Evolutionary conservation across 148 eudicot genomes (phyloP).

Genomic region (Camellia sinensis): DNA sequence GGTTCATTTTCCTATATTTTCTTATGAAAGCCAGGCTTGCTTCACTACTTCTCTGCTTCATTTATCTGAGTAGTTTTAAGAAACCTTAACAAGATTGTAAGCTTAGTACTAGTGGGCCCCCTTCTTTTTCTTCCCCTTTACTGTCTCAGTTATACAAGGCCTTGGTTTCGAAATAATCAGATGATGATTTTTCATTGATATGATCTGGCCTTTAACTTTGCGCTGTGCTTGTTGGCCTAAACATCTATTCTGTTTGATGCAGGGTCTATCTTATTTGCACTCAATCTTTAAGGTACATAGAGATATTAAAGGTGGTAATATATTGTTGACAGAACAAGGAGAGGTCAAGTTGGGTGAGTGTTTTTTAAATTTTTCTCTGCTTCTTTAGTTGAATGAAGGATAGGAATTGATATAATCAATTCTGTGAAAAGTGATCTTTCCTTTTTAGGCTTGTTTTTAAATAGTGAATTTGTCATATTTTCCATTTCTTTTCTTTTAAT

Average conservation of each 20-base stretch:
- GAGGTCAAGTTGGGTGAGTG: slow-evolving; percentile 94
- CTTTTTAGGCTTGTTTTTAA: slow-evolving; percentile 15
- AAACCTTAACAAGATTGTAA: not conserved
- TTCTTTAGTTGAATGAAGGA: not conserved
- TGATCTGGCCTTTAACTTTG: not conserved
- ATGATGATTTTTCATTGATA: not conserved
- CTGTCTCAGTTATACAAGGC: not conserved
- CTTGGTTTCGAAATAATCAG: not conserved
- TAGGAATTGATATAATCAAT: not conserved
- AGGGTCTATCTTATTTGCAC: slow-evolving; percentile 97
- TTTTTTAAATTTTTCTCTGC: slow-evolving; percentile 6
- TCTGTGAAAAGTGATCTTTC: not conserved
- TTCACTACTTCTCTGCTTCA: not conserved
- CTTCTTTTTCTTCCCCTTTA: not conserved
- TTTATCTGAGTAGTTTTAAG: not conserved
- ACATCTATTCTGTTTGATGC: slow-evolving; percentile 24
- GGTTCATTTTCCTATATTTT: not conserved
- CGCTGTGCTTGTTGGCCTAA: slow-evolving; percentile 1
- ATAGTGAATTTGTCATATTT: not conserved
- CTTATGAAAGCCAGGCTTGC: not conserved
- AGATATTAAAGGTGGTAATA: slow-evolving; percentile 97
- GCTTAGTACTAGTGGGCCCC: not conserved
- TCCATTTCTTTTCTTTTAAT: slow-evolving; percentile 15
- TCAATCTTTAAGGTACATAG: slow-evolving; percentile 96
- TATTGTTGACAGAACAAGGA: slow-evolving; percentile 97